Conservation (phyloP, 129 eudicot species). For the Arctium lappa region DNA sequence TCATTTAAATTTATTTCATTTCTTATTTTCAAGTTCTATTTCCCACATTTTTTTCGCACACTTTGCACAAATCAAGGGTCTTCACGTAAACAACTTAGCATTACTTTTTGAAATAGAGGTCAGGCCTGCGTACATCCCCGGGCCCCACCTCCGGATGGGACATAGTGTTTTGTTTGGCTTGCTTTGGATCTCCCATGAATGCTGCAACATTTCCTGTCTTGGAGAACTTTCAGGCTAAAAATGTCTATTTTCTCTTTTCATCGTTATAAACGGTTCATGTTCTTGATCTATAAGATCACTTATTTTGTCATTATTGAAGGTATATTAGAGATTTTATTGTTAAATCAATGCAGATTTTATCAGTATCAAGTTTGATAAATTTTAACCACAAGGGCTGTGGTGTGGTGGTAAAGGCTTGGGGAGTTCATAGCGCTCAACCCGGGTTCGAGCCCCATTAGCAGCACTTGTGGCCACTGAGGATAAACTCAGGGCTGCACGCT, state of each 20-base stretch:
- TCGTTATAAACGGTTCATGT: not conserved
- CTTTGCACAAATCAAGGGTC: not conserved
- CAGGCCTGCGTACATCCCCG: no score
- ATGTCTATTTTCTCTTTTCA: not conserved
- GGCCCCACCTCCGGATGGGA: no score
- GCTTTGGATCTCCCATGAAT: not conserved
- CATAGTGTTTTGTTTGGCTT: no score
- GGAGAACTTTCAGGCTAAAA: not conserved
- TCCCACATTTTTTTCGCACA: not conserved
- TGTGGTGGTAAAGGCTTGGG: no score
- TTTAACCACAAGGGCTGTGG: no score
- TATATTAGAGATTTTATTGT: not conserved
- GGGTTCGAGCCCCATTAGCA: no score
- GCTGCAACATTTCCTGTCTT: not conserved
- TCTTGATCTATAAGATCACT: conserved; percentile 3
- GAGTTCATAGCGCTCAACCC: no score
- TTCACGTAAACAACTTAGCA: not conserved
- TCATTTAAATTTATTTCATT: not conserved
- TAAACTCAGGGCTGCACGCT: no score
- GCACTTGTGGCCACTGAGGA: no score
- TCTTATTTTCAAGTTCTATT: not conserved
- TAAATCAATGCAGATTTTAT: not conserved
- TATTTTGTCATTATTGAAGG: not conserved
- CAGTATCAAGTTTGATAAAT: not conserved
- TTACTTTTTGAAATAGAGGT: not conserved